Percentiles rank a stretch among this genome's conserved stretches.
Conservation (phyloP, 495 filamentous ascomycete genomes). For the Aspergillus saccharolyticus region DNA sequence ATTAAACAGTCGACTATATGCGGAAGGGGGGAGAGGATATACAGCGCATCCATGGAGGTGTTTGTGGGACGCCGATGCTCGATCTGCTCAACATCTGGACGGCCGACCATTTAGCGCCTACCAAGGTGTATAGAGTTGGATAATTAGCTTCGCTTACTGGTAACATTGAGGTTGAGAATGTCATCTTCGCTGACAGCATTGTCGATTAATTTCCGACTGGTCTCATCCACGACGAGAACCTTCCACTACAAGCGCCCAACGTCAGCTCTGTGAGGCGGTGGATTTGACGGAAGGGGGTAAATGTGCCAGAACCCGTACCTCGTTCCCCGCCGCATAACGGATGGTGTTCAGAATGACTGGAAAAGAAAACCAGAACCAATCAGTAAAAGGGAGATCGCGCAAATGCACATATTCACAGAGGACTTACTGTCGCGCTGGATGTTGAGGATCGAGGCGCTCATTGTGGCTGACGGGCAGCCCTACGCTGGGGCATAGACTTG, state of each 20-base stretch:
- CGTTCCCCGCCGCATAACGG: conserved; percentile 51
- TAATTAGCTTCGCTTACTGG: conserved; percentile 55
- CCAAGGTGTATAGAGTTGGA: not conserved
- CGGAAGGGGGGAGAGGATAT: conserved; percentile 76
- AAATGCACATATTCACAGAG: not conserved
- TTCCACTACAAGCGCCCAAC: conserved; percentile 67
- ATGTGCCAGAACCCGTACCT: conserved; percentile 42
- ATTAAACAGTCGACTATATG: conserved; percentile 90
- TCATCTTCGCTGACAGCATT: conserved; percentile 89
- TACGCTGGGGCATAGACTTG: conserved; percentile 17
- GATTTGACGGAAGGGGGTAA: not conserved
- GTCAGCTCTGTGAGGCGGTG: conserved; percentile 24
- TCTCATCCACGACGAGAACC: conserved; percentile 81
- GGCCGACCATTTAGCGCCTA: conserved; percentile 25
- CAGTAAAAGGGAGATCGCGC: not conserved
- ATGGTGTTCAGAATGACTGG: conserved; percentile 58
- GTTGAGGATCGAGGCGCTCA: conserved; percentile 47
- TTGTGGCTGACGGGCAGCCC: conserved; percentile 38
- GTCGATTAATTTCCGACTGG: conserved; percentile 73
- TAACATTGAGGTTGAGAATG: conserved; percentile 90
- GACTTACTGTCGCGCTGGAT: conserved; percentile 50
- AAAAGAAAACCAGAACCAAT: not conserved
- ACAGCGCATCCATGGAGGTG: conserved; percentile 86
- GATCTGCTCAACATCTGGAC: conserved; percentile 82
- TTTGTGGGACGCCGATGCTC: conserved; percentile 77